Conservation (phyloP, 768 basidiomycete genomes). For the Suillus bovinus region DNA sequence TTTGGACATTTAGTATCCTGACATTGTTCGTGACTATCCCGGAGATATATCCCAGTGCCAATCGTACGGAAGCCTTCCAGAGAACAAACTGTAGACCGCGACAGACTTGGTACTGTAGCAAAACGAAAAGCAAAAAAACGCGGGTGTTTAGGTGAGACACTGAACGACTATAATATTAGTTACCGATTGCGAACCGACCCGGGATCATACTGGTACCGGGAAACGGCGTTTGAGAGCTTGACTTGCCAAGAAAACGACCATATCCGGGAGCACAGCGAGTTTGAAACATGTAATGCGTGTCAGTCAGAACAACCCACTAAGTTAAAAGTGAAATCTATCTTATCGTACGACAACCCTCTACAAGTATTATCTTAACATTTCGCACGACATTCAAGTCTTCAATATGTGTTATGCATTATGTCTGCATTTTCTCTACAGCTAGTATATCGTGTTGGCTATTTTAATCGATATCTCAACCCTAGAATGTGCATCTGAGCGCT, state of each 20-base stretch:
- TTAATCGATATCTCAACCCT: no score
- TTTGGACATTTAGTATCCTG: slow-evolving; percentile 15
- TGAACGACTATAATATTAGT: neutral
- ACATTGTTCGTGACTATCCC: neutral
- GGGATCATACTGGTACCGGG: neutral
- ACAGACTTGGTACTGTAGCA: neutral
- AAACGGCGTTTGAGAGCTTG: neutral
- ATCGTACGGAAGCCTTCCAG: neutral
- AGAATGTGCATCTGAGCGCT: no score
- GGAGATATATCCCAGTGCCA: slow-evolving; percentile 1
- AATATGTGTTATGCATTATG: no score
- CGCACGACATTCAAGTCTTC: no score
- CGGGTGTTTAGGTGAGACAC: neutral
- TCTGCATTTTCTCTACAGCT: no score
- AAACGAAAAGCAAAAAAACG: neutral
- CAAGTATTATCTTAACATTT: no score
- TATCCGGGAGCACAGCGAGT: neutral
- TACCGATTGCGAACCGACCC: neutral
- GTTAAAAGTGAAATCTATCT: no score
- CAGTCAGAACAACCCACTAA: neutral
- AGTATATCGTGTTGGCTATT: no score
- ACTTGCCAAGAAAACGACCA: neutral
- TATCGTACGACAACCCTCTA: no score
- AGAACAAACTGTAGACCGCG: neutral
- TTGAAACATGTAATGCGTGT: neutral